Conservation (phyloP, 768 basidiomycete genomes). For the Daedaleopsis nitida region DNA sequence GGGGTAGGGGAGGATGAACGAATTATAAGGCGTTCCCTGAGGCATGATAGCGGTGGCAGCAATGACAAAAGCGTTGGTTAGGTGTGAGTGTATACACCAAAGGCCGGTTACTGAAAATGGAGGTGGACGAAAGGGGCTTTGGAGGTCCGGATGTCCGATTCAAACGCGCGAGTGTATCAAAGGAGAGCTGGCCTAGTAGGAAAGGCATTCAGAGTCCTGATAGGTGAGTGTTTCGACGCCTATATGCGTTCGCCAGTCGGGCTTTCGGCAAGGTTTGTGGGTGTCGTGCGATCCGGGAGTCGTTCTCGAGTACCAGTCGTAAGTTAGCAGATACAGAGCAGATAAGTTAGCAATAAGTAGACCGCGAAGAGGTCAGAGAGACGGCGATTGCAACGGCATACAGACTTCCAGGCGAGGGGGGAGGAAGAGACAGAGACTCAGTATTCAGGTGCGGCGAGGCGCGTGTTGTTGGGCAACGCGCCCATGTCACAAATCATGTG, state of each 20-base stretch:
- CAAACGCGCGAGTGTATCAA: too few species aligned
- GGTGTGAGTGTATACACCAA: background rate
- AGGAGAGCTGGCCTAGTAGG: too few species aligned
- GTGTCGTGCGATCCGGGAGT: background rate
- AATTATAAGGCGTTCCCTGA: constrained; percentile 72
- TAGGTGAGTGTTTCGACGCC: too few species aligned
- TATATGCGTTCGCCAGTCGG: too few species aligned
- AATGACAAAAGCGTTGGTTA: background rate
- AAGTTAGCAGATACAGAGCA: background rate
- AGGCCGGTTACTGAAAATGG: background rate
- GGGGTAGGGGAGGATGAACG: constrained; percentile 72
- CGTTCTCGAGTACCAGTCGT: background rate
- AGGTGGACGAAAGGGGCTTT: background rate
- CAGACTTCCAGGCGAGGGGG: background rate
- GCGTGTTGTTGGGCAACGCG: background rate
- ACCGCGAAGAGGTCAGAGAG: background rate
- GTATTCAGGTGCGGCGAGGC: background rate
- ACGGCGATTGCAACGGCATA: background rate
- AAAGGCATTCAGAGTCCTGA: too few species aligned
- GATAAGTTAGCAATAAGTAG: constrained; percentile 4
- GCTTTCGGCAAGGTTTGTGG: background rate
- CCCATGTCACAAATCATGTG: constrained; percentile 15
- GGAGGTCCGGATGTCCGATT: background rate
- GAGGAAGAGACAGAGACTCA: background rate
- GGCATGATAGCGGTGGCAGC: constrained; percentile 53